Evolutionary conservation across 176 grass and related monocot genomes (phyloP).

Genomic region (Oryza meyeriana): DNA sequence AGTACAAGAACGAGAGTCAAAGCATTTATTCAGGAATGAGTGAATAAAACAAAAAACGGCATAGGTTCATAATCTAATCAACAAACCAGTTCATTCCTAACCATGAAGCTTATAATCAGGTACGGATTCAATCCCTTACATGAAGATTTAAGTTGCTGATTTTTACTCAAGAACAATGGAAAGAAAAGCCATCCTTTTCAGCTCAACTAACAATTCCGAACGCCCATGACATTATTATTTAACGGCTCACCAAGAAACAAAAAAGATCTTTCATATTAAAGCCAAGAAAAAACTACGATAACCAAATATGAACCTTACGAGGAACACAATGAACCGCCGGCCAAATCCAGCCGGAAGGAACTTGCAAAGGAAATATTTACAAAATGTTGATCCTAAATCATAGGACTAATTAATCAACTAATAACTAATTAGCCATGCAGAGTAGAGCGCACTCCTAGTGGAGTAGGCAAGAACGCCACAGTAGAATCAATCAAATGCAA

Average conservation of each 20-base stretch:
- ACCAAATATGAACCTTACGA: background rate
- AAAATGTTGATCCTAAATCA: background rate
- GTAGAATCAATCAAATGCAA: background rate
- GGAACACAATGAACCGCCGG: background rate
- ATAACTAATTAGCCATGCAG: background rate
- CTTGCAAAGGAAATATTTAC: background rate
- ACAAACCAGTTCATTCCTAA: background rate
- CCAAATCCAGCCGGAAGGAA: slow-evolving; percentile 3
- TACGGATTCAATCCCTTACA: background rate
- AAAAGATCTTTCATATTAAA: background rate
- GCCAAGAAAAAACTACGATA: background rate
- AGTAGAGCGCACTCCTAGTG: background rate
- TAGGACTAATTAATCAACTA: background rate
- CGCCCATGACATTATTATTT: background rate
- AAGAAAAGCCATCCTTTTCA: slow-evolving; percentile 9
- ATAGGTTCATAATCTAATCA: background rate
- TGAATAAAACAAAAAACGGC: background rate
- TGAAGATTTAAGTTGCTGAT: background rate
- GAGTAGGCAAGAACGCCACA: background rate
- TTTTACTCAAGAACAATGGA: background rate
- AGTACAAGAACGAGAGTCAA: background rate
- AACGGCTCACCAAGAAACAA: background rate
- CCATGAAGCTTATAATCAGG: background rate
- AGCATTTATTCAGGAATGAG: background rate
- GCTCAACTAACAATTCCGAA: background rate